A percentile compares a stretch with the other conserved stretches of the same genome.
phyloP scores from a whole-genome alignment of 441 rosid genomes.

The Bruguiera hainesii region DNA sequence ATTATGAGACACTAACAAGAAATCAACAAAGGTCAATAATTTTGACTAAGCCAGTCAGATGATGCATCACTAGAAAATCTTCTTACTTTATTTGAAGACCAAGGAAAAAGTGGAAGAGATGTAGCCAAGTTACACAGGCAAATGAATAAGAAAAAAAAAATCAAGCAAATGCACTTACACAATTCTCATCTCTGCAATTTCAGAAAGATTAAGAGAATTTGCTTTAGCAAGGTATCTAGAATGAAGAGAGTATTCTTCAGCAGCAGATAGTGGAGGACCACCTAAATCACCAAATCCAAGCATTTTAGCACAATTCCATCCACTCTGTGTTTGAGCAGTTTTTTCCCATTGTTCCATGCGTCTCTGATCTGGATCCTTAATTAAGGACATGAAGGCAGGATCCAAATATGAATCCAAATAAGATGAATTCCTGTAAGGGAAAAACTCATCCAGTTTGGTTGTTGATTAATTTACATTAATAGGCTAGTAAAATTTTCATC shows the following conservation, averaged over 20 bases:
- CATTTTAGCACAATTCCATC: constrained; percentile 86
- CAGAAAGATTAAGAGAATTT: constrained; percentile 88
- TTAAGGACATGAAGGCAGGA: constrained; percentile 98
- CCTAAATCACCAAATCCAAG: constrained; percentile 98
- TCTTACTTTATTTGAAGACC: not conserved
- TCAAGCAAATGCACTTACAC: constrained; percentile 51
- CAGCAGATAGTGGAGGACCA: constrained; percentile 79
- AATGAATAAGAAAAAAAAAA: constrained; percentile 9
- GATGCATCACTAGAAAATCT: constrained; percentile 7
- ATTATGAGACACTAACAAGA: not conserved
- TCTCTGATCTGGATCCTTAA: constrained; percentile 97
- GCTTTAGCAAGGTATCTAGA: constrained; percentile 96
- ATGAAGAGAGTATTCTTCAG: constrained; percentile 98
- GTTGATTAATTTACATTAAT: constrained; percentile 4
- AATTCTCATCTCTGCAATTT: constrained; percentile 98
- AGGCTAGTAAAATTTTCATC: not conserved
- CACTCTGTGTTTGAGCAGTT: constrained; percentile 81
- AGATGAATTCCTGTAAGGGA: constrained; percentile 64
- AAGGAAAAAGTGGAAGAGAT: not conserved
- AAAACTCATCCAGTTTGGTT: constrained; percentile 14
- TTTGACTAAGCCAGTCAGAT: constrained; percentile 2
- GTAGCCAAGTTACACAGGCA: not conserved
- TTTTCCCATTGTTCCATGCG: constrained; percentile 98
- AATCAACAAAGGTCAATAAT: constrained; percentile 1
- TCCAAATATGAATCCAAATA: constrained; percentile 90